These are phyloP conservation scores for Hyphopichia wangnamkhiaoensis DNA, from an alignment of 1,139 yeast species.

Conservation along the genomic window DNA sequence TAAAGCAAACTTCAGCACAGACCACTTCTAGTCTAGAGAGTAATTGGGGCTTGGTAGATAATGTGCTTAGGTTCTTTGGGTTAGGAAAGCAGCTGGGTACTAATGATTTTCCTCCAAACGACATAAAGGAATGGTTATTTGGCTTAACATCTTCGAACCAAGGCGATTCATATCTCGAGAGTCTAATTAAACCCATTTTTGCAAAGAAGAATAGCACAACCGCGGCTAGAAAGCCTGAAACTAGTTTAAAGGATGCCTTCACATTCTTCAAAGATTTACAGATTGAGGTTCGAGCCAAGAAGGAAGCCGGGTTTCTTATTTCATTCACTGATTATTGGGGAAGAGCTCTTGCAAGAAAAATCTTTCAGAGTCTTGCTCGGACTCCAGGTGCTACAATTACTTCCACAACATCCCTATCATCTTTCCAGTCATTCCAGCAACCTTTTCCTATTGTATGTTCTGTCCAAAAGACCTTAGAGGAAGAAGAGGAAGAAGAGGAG, in stretches of 20 bases:
- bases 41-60: slow-evolving; percentile 11
- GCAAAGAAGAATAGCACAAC: neutral
- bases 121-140: no score
- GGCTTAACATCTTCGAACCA: neutral
- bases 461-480: slow-evolving; percentile 30
- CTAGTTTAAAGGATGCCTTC: slow-evolving; percentile 27
- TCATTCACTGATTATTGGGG: slow-evolving; percentile 74
- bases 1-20: no score
- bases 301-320: slow-evolving; percentile 52
- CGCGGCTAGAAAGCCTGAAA: neutral
- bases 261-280: slow-evolving; percentile 54
- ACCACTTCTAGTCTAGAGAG: slow-evolving; percentile 66
- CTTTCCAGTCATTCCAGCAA: slow-evolving; percentile 27
- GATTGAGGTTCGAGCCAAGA: slow-evolving; percentile 52
- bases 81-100: no score
- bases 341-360: slow-evolving; percentile 52
- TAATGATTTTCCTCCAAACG: no score
- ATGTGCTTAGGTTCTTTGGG: slow-evolving; percentile 13
- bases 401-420: slow-evolving; percentile 17
- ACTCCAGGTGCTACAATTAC: slow-evolving; percentile 37
- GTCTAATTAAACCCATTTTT: neutral
- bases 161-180: neutral
- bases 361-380: slow-evolving; percentile 40
- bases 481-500: slow-evolving; percentile 2
- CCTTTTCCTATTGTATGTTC: slow-evolving; percentile 47